Base-by-base conservation (phyloP, 495 filamentous ascomycete species). In the Sporormia fimetaria region DNA sequence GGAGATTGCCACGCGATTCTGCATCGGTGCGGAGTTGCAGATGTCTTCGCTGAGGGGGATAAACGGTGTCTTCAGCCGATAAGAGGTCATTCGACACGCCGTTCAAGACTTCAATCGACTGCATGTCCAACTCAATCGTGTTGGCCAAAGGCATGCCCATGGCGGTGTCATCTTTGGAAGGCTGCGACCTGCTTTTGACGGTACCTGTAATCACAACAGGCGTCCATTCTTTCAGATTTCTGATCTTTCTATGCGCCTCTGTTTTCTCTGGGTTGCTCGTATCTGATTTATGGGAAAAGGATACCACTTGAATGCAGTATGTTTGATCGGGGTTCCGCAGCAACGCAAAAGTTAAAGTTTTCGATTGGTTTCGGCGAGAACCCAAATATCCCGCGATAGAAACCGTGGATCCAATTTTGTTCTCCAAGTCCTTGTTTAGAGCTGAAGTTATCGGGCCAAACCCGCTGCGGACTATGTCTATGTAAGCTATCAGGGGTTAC, bases 1-100 rank as follows among this genome's bases (percentile, higher is more conserved):
- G 49, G 18, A 87, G 63, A 11, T 86, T 75, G 5, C 77, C 57
- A 5, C 71, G 71, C 0, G 94, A 61, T 9, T 68, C 52, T 9
- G 60, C 52, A 45, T 82, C 73, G 12, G 78, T 82, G 9, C 87
- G 78, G 5, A 96, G 65, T 52, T 96, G 87, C 6, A 98, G 66
- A 60, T 95, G 83, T 20, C 90, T 76, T 21, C 81, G 67, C 38
- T 83, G 69, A 0, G 77, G 71, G 2, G 81, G 70, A 54, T 86
- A 93, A 0, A 75, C 68, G 15, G 76, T 80, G 36, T 80, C 73
- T 10, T 71, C 63, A 1, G 76, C 80, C 51, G 84, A 69, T 36
- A 88, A 74, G 24, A 93, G 75, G 38, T 90, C 73, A 32, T 72
- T 71, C 1, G 83, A 74, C 33, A 95, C 83, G 1, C 71, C 64